phyloP scores from a whole-genome alignment of 306 rosid species.

The Pyrus pyrifolia region DNA sequence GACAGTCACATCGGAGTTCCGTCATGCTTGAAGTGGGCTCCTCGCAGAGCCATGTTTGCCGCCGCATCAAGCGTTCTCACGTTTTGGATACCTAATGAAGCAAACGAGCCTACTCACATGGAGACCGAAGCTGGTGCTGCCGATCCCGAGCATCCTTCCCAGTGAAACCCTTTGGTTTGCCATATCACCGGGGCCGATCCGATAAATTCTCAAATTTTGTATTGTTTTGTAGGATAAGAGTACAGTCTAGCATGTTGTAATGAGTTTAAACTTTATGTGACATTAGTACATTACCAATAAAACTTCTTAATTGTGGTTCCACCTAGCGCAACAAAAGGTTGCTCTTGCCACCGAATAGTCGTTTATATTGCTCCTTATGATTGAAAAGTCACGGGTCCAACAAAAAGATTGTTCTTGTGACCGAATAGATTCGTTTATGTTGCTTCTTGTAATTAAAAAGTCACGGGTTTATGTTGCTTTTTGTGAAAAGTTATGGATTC shows the following conservation, averaged over 20 bases:
- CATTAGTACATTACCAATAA: neutral
- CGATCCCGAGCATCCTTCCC: conserved; percentile 31
- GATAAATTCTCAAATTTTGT: neutral
- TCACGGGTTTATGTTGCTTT: no score
- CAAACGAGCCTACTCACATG: conserved; percentile 31
- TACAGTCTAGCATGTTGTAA: neutral
- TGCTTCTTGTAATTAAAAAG: no score
- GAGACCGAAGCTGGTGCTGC: conserved; percentile 27
- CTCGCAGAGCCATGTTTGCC: conserved; percentile 83
- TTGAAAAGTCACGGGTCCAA: no score
- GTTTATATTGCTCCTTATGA: no score
- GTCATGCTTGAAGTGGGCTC: conserved; percentile 93
- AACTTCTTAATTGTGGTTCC: neutral
- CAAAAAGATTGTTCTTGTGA: no score
- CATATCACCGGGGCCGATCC: neutral
- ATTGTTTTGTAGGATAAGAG: neutral
- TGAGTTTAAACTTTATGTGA: neutral
- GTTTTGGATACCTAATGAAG: conserved; percentile 73
- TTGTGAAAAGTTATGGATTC: no score
- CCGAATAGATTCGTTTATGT: no score
- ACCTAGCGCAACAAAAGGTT: no score
- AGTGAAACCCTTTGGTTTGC: conserved; percentile 9
- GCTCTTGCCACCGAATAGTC: no score
- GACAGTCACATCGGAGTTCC: conserved; percentile 78
- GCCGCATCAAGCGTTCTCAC: conserved; percentile 92